These are phyloP conservation scores for Picea glauca DNA, from an alignment of 75 land plant genomes.

Conservation along the genomic window DNA sequence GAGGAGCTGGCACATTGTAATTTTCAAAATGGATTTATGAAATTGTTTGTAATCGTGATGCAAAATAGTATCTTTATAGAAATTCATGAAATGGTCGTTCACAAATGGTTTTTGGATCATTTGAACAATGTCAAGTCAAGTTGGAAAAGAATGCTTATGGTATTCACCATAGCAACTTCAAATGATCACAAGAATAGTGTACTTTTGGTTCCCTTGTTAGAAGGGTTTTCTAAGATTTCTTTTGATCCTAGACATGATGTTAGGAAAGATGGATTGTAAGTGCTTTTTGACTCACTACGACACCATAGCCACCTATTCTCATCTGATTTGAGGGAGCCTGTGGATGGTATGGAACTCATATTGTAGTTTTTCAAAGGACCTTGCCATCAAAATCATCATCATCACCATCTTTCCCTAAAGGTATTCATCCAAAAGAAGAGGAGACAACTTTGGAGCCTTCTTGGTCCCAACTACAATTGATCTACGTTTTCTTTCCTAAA, in stretches of 20 bases:
- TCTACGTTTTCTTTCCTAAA: constrained; percentile 50
- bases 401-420: neutral
- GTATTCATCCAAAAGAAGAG: constrained; percentile 48
- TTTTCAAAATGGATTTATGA: constrained; percentile 75
- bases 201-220: constrained; percentile 37
- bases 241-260: constrained; percentile 63
- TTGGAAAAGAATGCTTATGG: constrained; percentile 82
- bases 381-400: constrained; percentile 26
- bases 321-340: constrained; percentile 26
- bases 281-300: constrained; percentile 63
- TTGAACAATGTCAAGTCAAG: constrained; percentile 79
- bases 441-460: constrained; percentile 60
- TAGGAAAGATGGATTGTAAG: constrained; percentile 64
- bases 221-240: constrained; percentile 62
- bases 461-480: constrained; percentile 58
- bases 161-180: constrained; percentile 72
- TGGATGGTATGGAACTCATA: no score
- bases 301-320: constrained; percentile 77
- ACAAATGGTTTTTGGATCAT: constrained; percentile 72
- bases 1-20: constrained; percentile 85
- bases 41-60: constrained; percentile 77
- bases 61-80: constrained; percentile 68
- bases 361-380: constrained; percentile 1
- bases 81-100: constrained; percentile 69
- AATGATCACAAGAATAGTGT: constrained; percentile 73